Percentiles rank a stretch among this genome's conserved stretches.
These are phyloP conservation scores for Neoboletus brunneissimus DNA, from an alignment of 768 basidiomycete genomes.

Conservation along the genomic window DNA sequence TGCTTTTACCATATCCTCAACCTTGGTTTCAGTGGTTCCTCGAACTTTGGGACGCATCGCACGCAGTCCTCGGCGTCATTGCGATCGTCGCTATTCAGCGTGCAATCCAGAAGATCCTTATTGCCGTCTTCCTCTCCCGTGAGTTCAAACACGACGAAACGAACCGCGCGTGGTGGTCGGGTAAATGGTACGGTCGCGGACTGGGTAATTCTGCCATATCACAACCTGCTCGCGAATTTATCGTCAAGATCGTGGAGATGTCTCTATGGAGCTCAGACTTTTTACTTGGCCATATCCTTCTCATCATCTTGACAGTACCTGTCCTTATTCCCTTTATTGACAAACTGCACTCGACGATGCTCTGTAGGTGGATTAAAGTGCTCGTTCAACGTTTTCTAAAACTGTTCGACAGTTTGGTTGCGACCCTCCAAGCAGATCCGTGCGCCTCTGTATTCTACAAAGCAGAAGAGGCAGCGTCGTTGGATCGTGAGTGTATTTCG, in stretches of 20 bases:
- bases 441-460: conserved; percentile 88
- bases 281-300: conserved; percentile 76
- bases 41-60: conserved; percentile 94
- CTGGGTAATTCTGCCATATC: conserved; percentile 90
- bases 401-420: conserved; percentile 72
- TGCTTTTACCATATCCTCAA: conserved; percentile 34
- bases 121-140: conserved; percentile 89
- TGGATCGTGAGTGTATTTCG: conserved; percentile 65
- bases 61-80: conserved; percentile 91
- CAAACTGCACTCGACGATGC: conserved; percentile 87
- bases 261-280: conserved; percentile 96
- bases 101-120: conserved; percentile 90
- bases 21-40: conserved; percentile 75
- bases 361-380: conserved; percentile 56
- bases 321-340: conserved; percentile 85
- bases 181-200: conserved; percentile 94
- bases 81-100: conserved; percentile 88
- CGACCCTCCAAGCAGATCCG: conserved; percentile 93
- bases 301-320: conserved; percentile 84
- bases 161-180: conserved; percentile 99
- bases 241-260: conserved; percentile 99
- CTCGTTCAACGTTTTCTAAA: background rate
- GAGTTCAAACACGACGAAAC: conserved; percentile 99
- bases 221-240: conserved; percentile 94
- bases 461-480: conserved; percentile 87